Evolutionary conservation across 1,139 yeast genomes (phyloP), one percentile per base, ranked within the genome.

Genomic region (Torulaspora globosa): DNA sequence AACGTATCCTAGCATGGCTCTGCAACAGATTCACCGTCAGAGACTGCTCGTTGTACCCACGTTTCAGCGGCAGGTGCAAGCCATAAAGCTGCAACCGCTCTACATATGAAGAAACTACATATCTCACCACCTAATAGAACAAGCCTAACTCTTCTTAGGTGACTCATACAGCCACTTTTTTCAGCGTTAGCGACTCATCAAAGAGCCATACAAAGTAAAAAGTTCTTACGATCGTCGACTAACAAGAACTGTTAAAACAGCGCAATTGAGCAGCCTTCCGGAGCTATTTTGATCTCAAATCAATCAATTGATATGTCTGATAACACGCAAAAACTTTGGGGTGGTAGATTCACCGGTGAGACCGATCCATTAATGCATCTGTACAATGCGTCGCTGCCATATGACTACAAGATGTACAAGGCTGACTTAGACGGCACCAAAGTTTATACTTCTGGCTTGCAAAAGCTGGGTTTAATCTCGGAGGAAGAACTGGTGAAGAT

Each of bases 311-410:
- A 41, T 12, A 67, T 67, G 68, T 58, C 71, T 36, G 70, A 70
- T 43, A 54, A 54, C 18, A 53, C 60, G 36, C 64, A 67, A 49
- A 89, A 84, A 68, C 76, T 94, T 56, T 92, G 99, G 99, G 99
- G 99, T 58, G 99, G 99, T 63, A 81, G 99, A 68, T 92, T 92
- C 71, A 92, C 98, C 48, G 97, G 94, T 41, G 92, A 92, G 54
- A 82, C 96, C 19, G 99, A 92, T 60, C 98, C 99, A 6, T 73
- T 92, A 63, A 92, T 92, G 99, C 95, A 92, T 65, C 74, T 89
- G 47, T 92, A 92, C 75, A 94, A 92, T 70, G 96, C 97, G 1
- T 90, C 97, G 1, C 73, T 92, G 55, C 97, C 98, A 2, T 94
- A 92, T 62, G 99, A 92, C 69, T 77, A 90, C 72, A 83, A 78